Conservation (phyloP, 371 early-diverging fungal species). For the Batkoa obscura region DNA sequence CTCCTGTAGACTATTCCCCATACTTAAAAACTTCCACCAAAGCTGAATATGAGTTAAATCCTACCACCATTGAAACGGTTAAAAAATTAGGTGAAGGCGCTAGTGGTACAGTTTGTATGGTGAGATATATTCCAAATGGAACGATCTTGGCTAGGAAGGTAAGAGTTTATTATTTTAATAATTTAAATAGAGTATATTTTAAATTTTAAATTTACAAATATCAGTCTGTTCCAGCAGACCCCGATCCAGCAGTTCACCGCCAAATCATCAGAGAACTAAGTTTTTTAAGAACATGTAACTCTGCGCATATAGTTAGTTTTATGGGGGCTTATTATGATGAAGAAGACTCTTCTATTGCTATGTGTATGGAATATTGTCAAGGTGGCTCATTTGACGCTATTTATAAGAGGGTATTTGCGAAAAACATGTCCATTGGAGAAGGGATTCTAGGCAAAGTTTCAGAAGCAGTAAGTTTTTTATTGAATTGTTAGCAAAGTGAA, state of each 20-base stretch:
- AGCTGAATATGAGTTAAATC: constrained; percentile 17
- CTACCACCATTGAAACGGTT: constrained; percentile 36
- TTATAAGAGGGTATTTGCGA: constrained; percentile 41
- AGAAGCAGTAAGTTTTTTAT: constrained; percentile 30
- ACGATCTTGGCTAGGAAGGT: constrained; percentile 91
- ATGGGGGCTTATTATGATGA: constrained; percentile 86
- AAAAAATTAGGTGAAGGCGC: constrained; percentile 78
- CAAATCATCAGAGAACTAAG: constrained; percentile 82
- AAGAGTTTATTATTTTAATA: constrained; percentile 1
- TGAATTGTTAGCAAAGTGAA: neutral
- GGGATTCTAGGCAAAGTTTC: constrained; percentile 59
- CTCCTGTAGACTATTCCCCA: constrained; percentile 4
- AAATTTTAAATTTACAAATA: neutral
- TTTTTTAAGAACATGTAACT: constrained; percentile 71
- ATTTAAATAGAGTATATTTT: neutral
- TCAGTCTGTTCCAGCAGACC: constrained; percentile 42
- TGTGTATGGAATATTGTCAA: constrained; percentile 89
- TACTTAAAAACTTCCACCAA: neutral
- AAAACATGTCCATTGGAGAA: constrained; percentile 49
- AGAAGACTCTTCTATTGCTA: constrained; percentile 62
- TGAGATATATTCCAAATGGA: constrained; percentile 49
- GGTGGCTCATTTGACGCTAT: constrained; percentile 65
- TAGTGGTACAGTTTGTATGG: constrained; percentile 83
- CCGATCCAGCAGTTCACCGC: constrained; percentile 46
- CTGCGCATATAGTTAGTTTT: constrained; percentile 80